Evolutionary conservation across 495 filamentous ascomycete genomes (phyloP).

Genomic region (Xeromyces bisporus): DNA sequence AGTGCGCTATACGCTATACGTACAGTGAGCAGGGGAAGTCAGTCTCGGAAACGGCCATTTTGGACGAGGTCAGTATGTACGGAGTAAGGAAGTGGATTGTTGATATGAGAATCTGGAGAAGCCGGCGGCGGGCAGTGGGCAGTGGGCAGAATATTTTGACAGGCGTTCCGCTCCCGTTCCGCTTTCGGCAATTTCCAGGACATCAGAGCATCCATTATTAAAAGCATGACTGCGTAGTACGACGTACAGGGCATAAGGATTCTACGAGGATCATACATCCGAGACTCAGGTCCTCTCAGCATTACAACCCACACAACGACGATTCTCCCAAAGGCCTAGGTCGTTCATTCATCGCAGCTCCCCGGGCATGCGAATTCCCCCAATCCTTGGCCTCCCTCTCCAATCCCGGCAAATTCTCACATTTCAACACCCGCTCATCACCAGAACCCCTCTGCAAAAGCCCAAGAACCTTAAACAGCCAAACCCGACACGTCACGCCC

Average conservation of each 20-base stretch:
- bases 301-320: background rate
- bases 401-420: background rate
- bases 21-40: conserved; percentile 63
- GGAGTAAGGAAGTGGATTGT: background rate
- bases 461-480: no score
- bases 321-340: background rate
- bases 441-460: no score
- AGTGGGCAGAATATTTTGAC: no score
- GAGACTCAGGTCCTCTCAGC: background rate
- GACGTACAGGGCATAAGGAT: no score
- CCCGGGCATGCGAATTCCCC: background rate
- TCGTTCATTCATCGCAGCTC: background rate
- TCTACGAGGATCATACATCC: no score
- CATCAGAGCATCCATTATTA: background rate
- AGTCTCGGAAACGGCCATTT: conserved; percentile 12
- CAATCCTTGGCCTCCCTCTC: background rate
- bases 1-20: conserved; percentile 5
- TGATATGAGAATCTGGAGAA: conserved; percentile 1
- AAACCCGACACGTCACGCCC: background rate
- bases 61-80: background rate
- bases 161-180: no score
- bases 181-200: background rate
- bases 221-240: no score
- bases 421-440: background rate
- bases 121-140: no score